These are phyloP conservation scores for Myxozyma mucilagina DNA, from an alignment of 805 yeast genomes.

Conservation along the genomic window DNA sequence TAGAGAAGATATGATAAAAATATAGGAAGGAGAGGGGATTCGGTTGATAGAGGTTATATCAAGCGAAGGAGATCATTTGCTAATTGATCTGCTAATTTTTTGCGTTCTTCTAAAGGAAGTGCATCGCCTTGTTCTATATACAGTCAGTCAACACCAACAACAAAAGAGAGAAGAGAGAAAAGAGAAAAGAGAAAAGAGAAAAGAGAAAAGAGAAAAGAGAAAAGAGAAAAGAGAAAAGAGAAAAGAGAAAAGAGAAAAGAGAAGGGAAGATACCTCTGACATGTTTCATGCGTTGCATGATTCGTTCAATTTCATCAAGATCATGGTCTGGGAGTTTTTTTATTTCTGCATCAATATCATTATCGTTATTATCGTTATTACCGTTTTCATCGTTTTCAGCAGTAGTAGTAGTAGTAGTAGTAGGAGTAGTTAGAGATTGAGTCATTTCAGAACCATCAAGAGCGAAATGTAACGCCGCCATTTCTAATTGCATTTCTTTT, in stretches of 20 bases:
- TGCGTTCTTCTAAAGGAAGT: conserved; percentile 37
- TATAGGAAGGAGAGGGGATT: too few relatives aligned
- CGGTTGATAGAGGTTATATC: conserved; percentile 3
- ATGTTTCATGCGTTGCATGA: conserved; percentile 35
- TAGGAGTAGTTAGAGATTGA: too few relatives aligned
- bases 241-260: not conserved
- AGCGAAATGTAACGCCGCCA: conserved; percentile 31
- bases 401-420: not conserved
- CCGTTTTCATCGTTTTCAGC: conserved; percentile 6
- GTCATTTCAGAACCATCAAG: conserved; percentile 2
- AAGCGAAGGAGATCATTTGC: conserved; percentile 38
- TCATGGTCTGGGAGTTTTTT: conserved; percentile 12
- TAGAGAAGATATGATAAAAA: too few relatives aligned
- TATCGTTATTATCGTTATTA: not conserved
- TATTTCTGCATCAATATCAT: conserved; percentile 9
- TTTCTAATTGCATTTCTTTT: conserved; percentile 30
- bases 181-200: too few relatives aligned
- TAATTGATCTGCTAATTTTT: conserved; percentile 39
- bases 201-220: not conserved
- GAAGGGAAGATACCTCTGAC: conserved; percentile 32
- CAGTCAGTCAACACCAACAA: not conserved
- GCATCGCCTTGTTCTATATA: conserved; percentile 25
- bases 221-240: too few relatives aligned
- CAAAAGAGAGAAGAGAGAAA: not conserved
- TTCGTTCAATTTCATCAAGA: conserved; percentile 37